A percentile compares a stretch with the other conserved stretches of the same genome.
These are phyloP conservation scores for Buxus sempervirens DNA, from an alignment of 164 flowering plant genomes.

Conservation along the genomic window DNA sequence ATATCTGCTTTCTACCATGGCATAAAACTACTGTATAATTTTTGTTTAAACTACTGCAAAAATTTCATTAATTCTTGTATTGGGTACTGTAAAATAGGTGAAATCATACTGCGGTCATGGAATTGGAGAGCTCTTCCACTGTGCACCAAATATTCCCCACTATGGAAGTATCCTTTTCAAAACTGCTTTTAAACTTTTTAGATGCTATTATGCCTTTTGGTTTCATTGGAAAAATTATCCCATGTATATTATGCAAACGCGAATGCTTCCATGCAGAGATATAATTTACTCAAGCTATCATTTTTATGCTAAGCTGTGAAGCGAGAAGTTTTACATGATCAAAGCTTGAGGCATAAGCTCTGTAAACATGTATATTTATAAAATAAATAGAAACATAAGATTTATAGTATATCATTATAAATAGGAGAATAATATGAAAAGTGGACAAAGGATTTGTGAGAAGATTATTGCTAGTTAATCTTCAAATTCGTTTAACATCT, in stretches of 20 bases:
- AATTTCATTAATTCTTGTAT: background rate
- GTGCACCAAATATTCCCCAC: conserved; percentile 98
- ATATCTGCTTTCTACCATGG: background rate
- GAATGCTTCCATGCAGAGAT: background rate
- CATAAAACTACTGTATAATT: background rate
- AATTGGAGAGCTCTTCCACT: conserved; percentile 95
- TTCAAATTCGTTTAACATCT: too few species aligned
- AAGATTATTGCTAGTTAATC: too few species aligned
- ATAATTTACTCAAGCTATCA: background rate
- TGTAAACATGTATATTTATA: too few species aligned
- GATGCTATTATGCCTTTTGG: background rate
- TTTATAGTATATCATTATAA: too few species aligned
- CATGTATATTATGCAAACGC: background rate
- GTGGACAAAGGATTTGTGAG: too few species aligned
- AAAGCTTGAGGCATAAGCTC: too few species aligned
- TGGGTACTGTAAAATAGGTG: conserved; percentile 44
- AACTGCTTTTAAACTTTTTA: conserved; percentile 1
- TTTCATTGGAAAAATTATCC: background rate
- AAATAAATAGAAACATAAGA: too few species aligned
- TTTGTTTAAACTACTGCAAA: background rate
- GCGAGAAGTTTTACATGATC: too few species aligned
- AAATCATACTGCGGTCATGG: conserved; percentile 97
- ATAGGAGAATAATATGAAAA: too few species aligned
- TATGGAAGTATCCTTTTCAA: conserved; percentile 77
- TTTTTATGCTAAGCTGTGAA: too few species aligned